Evolutionary conservation across 2,329 filamentous ascomycete species (phyloP), one percentile per base, ranked within the genome.

Genomic region (Botrytis hyacinthi): DNA sequence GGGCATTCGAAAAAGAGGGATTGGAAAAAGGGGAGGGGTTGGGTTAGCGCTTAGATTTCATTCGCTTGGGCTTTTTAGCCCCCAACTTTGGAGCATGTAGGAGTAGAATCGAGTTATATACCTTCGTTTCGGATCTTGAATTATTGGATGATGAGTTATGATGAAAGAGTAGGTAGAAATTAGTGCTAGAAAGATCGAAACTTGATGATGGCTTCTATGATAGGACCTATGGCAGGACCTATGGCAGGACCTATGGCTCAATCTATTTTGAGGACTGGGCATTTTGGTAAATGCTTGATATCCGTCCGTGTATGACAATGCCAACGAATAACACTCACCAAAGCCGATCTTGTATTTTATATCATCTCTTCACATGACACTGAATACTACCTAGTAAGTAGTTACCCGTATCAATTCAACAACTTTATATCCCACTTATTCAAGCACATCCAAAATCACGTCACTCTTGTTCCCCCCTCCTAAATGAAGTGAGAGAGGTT

Each of bases 281-380:
- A 48, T 10, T 44, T 29, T 29, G 4, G n/a, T 29, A 63, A 44
- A n/a, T 29, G 42, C 60, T 44, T 35, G n/a, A 59, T 10, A 59
- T 22, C 29, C 57, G 12, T 66, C 22, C 32, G 29, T 65, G n/a
- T 46, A 32, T 37, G n/a, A 9, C 16, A 16, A 40, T 48, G 42
- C 42, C 59, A 71, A 63, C 69, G 42, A 51, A 63, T 62, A 10
- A 71, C 42, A 42, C 29, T 59, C 42, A 51, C 22, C 35, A 44
- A 10, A 57, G 2, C 26, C 16, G 16, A 32, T 57, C 29, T 29
- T 57, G 14, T 57, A 5, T 44, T 26, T 60, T 18, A 29, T 70
- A 42, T 35, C 51, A 26, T 60, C 67, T 71, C 16, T 67, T 22
- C 70, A 37, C 37, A 66, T 72, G 46, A 67, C 46, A 67, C 40